Base-by-base conservation (phyloP, 2,329 filamentous ascomycete genomes). In the Chaetomium olivaceum region DNA sequence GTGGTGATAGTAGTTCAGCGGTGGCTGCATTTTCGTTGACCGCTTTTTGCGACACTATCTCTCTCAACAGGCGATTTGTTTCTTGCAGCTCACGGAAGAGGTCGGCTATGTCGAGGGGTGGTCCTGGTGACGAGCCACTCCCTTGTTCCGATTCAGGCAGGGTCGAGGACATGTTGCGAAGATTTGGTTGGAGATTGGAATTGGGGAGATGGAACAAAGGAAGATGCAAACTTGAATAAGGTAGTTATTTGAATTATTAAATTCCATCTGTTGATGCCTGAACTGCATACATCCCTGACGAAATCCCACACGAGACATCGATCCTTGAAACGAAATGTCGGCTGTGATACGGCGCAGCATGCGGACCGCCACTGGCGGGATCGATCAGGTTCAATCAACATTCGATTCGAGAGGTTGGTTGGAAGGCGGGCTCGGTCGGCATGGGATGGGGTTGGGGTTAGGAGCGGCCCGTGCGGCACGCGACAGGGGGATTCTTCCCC, bases 41-140 rank as follows among this genome's bases (percentile, higher is more conserved):
- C 3, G 36, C 25, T 27, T 58, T 39, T 43, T 60, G 48, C 3
- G 51, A 43, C 21, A 39, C 39, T n/a, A 64, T 43, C 6, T 48
- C 51, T 39, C 54, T 61, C 29, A 64, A 39, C 11, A 64, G 51
- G 9, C 63, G 63, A 19, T 64, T 64, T 5, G 63, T 64, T 16
- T 61, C 63, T 61, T 58, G 63, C 52, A 61, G 21, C 51, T 64
- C 63, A 29, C 52, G 51, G 25, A 64, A 50, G 19, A 61, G 50
- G 23, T 61, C 63, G 8, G 58, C 7, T 12, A 61, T 23, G 27
- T 51, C n/a, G 23, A 27, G 14, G 7, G 21, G 0, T 1, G 25
- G 48, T 23, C 16, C 14, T 14, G 12, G 12, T 4, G 23, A 8
- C 2, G 23, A 14, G 8, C 16, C 9, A 27, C 23, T 23, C 16